Base-by-base conservation (phyloP, 2,329 filamentous ascomycete species). In the Fusarium sp. region DNA sequence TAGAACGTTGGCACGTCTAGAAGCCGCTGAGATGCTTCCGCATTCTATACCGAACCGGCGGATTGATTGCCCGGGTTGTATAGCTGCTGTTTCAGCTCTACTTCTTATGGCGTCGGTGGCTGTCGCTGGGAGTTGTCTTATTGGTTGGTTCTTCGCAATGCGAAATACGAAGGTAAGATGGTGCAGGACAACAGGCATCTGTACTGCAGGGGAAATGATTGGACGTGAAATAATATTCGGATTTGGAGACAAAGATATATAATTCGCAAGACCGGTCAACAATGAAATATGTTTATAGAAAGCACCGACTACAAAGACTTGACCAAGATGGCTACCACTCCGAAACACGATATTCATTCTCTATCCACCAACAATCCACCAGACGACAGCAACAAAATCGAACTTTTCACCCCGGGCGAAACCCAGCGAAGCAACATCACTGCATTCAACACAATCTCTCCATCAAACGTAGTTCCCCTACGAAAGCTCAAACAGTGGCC, bases 401-500 rank as follows among this genome's bases (percentile, higher is more conserved):
- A 63, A 17, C 45, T 67, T 7, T 57, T 65, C 1, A 8, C 46
- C 7, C 52, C 53, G 1, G 11, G 36, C 0, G 15, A 47, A n/a
- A 34, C 14, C 8, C 28, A 42, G 4, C 44, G 40, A 3, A 49
- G 46, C 7, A 56, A 62, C 1, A 51, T 67, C 10, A 56, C 56
- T 0, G 62, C 70, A 1, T 73, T 73, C 14, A 56, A 65, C 10
- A 66, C 62, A 4, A 62, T 73, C 17, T 72, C 70, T 0, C 50
- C 50, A 5, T 66, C 69, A 4, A 56, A 54, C 8, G 20, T 62
- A 5, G 56, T 73, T 4, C 68, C 70, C n/a, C 46, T 73, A 1
- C 56, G 59, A 26, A 61, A 73, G 11, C 32, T 73, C 7, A 65
- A 62, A 3, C 53, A 72, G 24, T 73, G 70, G 70, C 70, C 70